Conservation (phyloP, 345 rosid genomes). For the Eucalyptus shirleyi region DNA sequence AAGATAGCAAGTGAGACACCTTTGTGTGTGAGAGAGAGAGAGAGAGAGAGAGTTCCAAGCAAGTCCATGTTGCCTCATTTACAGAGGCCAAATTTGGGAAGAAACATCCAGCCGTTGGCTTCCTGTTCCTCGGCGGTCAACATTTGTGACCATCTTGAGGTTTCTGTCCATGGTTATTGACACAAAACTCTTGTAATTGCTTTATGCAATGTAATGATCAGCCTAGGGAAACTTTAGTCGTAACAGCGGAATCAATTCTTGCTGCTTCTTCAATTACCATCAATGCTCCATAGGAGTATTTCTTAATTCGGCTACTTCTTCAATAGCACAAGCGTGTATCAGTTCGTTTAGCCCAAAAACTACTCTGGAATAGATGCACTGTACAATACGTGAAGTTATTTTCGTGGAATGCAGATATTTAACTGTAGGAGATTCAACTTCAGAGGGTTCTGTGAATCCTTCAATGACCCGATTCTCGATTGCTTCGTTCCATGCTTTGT, state of each 20-base stretch:
- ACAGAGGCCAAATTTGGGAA: background rate
- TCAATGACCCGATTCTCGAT: conserved; percentile 3
- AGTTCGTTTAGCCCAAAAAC: background rate
- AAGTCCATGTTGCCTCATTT: conserved; percentile 8
- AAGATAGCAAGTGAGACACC: background rate
- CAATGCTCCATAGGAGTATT: background rate
- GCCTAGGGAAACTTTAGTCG: background rate
- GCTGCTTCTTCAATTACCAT: background rate
- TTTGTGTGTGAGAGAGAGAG: background rate
- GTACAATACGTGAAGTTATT: background rate
- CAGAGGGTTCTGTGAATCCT: conserved; percentile 13
- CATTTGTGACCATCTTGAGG: conserved; percentile 28
- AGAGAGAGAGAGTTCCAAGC: background rate
- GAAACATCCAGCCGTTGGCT: conserved; percentile 9
- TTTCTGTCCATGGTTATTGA: background rate
- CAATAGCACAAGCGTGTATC: background rate
- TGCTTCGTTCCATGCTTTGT: conserved; percentile 14
- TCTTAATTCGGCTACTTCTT: background rate
- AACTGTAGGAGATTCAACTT: conserved; percentile 7
- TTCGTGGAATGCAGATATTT: background rate
- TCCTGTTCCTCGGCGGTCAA: background rate
- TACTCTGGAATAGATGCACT: background rate
- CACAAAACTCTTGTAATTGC: background rate
- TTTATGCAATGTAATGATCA: background rate
- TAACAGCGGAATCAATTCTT: background rate